Evolutionary conservation across 2,329 filamentous ascomycete genomes (phyloP).

Genomic region (Boeremia lycopersici): DNA sequence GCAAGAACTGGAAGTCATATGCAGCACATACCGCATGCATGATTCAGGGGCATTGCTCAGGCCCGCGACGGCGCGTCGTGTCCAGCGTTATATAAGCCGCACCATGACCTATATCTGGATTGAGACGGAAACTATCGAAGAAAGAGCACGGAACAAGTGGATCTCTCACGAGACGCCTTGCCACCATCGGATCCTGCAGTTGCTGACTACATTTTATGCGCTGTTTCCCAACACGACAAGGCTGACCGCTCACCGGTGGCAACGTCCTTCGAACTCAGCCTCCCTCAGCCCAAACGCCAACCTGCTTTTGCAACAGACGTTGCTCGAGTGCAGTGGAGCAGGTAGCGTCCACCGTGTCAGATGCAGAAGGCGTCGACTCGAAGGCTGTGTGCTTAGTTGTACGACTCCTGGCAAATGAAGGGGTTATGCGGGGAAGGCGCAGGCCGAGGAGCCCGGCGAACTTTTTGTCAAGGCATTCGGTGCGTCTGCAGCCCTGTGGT

Average conservation of each 20-base stretch:
- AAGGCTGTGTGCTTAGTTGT: background rate
- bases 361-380: background rate
- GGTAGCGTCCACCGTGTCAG: background rate
- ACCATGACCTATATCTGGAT: conserved; percentile 9
- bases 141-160: conserved; percentile 17
- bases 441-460: background rate
- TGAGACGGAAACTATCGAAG: conserved; percentile 1
- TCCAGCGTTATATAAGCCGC: conserved; percentile 6
- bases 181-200: background rate
- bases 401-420: background rate
- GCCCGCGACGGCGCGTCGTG: background rate
- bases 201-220: conserved; percentile 3
- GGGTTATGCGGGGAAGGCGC: background rate
- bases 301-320: background rate
- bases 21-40: background rate
- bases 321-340: background rate
- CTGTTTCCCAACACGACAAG: background rate
- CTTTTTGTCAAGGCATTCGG: background rate
- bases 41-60: conserved; percentile 5
- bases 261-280: background rate
- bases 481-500: background rate
- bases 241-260: conserved; percentile 13
- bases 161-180: conserved; percentile 8
- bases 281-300: background rate
- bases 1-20: background rate